These are phyloP conservation scores for Avicennia marina DNA, from an alignment of 257 asterid species.

Conservation along the genomic window DNA sequence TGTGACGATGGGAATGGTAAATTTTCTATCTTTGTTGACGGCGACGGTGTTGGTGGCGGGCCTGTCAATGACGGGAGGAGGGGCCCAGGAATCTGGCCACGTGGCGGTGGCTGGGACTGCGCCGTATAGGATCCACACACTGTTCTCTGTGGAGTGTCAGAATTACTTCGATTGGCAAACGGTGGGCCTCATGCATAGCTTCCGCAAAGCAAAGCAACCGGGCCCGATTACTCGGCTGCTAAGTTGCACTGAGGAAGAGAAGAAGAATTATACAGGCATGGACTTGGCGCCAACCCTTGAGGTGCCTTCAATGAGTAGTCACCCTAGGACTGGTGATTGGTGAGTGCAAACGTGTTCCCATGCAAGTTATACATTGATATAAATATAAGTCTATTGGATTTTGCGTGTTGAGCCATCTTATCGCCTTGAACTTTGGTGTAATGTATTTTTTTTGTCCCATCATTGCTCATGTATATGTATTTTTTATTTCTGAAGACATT, in stretches of 20 bases:
- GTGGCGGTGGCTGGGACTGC: conserved; percentile 32
- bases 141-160: conserved; percentile 94
- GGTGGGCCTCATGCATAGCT: conserved; percentile 93
- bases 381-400: neutral
- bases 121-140: conserved; percentile 83
- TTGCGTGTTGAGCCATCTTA: too few relatives aligned
- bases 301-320: conserved; percentile 90
- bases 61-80: conserved; percentile 26
- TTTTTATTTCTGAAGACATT: too few relatives aligned
- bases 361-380: too few relatives aligned
- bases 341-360: conserved; percentile 35
- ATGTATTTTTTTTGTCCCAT: too few relatives aligned
- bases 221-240: conserved; percentile 90
- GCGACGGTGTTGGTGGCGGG: conserved; percentile 25
- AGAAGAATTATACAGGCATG: conserved; percentile 67
- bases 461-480: too few relatives aligned
- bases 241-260: conserved; percentile 81
- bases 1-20: conserved; percentile 31
- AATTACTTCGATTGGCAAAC: conserved; percentile 99
- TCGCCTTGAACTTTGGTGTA: too few relatives aligned
- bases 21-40: conserved; percentile 18
- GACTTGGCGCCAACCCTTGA: conserved; percentile 90
- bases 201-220: conserved; percentile 73
- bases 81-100: conserved; percentile 21
- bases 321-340: conserved; percentile 86